Evolutionary conservation across 1,284 basidiomycete species (phyloP), one percentile per base, ranked within the genome.

Genomic region (Sanguinoderma infundibulare): DNA sequence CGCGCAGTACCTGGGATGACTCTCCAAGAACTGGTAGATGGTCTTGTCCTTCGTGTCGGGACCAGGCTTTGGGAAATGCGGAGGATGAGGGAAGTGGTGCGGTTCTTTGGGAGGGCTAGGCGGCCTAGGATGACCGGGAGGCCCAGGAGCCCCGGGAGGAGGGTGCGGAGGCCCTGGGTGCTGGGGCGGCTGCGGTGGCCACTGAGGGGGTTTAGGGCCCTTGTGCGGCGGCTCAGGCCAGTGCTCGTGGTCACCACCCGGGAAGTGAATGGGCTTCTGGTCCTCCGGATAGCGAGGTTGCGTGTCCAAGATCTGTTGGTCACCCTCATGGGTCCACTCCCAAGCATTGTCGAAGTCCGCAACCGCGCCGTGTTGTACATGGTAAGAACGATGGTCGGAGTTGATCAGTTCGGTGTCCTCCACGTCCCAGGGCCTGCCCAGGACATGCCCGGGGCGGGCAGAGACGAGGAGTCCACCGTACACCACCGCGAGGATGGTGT

Each of bases 1-100:
- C 24, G 10, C 17, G 15, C 9, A 69, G 54, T 62, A 79, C 81
- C 72, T 74, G 0, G 72, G 66, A 57, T 78, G 72, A 22, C 70
- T 72, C 53, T 74, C 76, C 40, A 83, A 69, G 36, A 75, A 67
- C 42, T 81, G 73, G 60, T 81, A 83, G 49, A 83, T 78, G 0
- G 81, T 81, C 64, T 68, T 71, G 20, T 73, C 71, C 34, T 40
- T 39, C n/a, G 49, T 51, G 32, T 30, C 7, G 30, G 22, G 60
- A 54, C 5, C 55, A 53, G 22, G 66, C 58, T n/a, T 66, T 60
- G 35, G 56, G 57, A 17, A 34, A 36, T 34, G 65, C 12, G 44
- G 63, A 5, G 47, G 36, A 28, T 51, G 20, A 36, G 39, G 57
- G 39, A 26, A 5, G 30, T 28, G 42, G 28, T 24, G 26, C 28